Conservation (phyloP, 108 stramenopile genomes). For the Cyclotella baltica region DNA sequence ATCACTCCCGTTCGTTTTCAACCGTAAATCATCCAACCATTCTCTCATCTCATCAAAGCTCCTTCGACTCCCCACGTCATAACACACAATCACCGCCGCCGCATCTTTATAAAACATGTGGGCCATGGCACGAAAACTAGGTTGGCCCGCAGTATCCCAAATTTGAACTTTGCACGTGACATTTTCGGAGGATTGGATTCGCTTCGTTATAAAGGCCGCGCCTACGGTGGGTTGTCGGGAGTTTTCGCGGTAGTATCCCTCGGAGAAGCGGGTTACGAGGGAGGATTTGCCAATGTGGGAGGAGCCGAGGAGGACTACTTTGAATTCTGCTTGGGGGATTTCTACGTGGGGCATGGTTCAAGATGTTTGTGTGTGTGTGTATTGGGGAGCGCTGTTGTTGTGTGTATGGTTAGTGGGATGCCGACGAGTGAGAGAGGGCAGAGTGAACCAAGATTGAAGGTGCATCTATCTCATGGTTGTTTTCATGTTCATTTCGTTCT, state of each 20-base stretch:
- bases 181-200: slow-evolving; percentile 60
- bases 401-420: too few relatives aligned
- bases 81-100: slow-evolving; percentile 81
- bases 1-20: slow-evolving; percentile 26
- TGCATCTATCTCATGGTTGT: too few relatives aligned
- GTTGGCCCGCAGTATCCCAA: slow-evolving; percentile 89
- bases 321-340: slow-evolving; percentile 70
- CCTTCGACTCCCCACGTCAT: slow-evolving; percentile 64
- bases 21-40: slow-evolving; percentile 72
- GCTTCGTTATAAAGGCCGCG: slow-evolving; percentile 83
- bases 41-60: slow-evolving; percentile 67
- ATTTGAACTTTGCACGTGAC: slow-evolving; percentile 82
- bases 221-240: slow-evolving; percentile 69
- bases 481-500: too few relatives aligned
- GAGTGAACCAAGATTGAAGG: too few relatives aligned
- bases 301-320: slow-evolving; percentile 85
- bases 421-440: too few relatives aligned
- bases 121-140: slow-evolving; percentile 65
- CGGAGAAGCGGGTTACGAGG: slow-evolving; percentile 83
- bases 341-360: slow-evolving; percentile 85
- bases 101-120: slow-evolving; percentile 77
- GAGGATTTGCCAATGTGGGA: slow-evolving; percentile 85
- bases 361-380: neutral
- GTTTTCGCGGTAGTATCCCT: slow-evolving; percentile 79
- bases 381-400: neutral